phyloP scores from a whole-genome alignment of 2,329 filamentous ascomycete genomes.

The Xylariaceae sp. region DNA sequence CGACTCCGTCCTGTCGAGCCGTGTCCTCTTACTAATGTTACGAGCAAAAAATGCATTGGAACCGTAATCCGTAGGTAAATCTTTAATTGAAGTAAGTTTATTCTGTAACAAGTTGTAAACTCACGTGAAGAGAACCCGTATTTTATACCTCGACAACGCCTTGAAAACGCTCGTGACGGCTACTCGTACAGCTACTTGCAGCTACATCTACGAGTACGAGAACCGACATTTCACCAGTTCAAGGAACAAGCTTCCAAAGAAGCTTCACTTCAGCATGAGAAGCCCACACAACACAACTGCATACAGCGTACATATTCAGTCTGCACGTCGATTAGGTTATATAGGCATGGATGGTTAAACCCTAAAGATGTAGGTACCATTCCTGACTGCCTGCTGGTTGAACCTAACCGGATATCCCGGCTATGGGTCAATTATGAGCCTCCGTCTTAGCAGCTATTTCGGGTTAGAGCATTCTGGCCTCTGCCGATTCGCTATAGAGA shows the following conservation, averaged over 20 bases:
- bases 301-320: background rate
- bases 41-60: background rate
- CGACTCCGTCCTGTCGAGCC: background rate
- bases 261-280: too few relatives aligned
- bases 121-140: too few relatives aligned
- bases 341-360: background rate
- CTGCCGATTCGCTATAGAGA: background rate
- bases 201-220: too few relatives aligned
- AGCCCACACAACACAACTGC: too few relatives aligned
- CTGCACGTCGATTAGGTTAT: background rate
- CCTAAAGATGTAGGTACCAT: background rate
- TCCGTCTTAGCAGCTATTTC: background rate
- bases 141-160: too few relatives aligned
- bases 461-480: background rate
- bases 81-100: too few relatives aligned
- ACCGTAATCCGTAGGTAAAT: too few relatives aligned
- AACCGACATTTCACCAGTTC: too few relatives aligned
- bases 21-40: background rate
- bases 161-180: too few relatives aligned
- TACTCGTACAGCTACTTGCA: too few relatives aligned
- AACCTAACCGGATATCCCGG: background rate
- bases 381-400: background rate
- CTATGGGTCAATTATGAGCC: background rate
- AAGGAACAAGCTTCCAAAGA: too few relatives aligned
- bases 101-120: too few relatives aligned